Evolutionary conservation across 2,329 filamentous ascomycete genomes (phyloP).

Genomic region (Monosporascus sp.): DNA sequence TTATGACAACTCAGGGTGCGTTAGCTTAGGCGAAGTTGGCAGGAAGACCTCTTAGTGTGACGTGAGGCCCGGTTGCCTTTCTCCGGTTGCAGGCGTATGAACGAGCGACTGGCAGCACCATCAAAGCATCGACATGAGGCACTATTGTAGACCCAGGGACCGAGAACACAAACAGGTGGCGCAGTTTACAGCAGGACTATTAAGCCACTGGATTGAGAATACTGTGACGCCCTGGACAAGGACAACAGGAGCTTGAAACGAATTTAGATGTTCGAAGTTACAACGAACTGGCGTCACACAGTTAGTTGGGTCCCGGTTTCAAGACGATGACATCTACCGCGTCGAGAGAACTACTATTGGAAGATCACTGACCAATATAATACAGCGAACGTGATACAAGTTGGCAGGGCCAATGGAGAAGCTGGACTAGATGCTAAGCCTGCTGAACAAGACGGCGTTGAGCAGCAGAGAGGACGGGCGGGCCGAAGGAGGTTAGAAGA

Average conservation of each 20-base stretch:
- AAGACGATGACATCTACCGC: conserved; percentile 6
- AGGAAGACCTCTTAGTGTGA: background rate
- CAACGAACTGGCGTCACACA: conserved; percentile 19
- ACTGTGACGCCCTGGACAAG: background rate
- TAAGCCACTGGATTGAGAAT: conserved; percentile 2
- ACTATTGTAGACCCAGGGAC: conserved; percentile 8
- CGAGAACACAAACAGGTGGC: conserved; percentile 6
- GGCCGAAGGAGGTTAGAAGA: conserved; percentile 15
- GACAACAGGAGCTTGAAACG: background rate
- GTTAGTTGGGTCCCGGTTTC: conserved; percentile 16
- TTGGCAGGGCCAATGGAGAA: conserved; percentile 23
- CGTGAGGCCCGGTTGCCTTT: background rate
- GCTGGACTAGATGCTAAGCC: conserved; percentile 18
- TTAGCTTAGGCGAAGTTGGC: background rate
- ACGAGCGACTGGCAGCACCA: conserved; percentile 15
- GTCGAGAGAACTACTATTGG: conserved; percentile 19
- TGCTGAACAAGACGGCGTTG: conserved; percentile 10
- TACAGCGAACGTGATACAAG: conserved; percentile 29
- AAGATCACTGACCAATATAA: conserved; percentile 37
- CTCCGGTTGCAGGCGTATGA: conserved; percentile 6
- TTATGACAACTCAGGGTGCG: background rate
- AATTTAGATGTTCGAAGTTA: conserved; percentile 7
- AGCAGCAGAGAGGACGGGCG: conserved; percentile 17
- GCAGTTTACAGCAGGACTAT: conserved; percentile 8
- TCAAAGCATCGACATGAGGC: conserved; percentile 13